Conservation (phyloP, 192 early-diverging fungal genomes). For the Glomus cerebriforme region DNA sequence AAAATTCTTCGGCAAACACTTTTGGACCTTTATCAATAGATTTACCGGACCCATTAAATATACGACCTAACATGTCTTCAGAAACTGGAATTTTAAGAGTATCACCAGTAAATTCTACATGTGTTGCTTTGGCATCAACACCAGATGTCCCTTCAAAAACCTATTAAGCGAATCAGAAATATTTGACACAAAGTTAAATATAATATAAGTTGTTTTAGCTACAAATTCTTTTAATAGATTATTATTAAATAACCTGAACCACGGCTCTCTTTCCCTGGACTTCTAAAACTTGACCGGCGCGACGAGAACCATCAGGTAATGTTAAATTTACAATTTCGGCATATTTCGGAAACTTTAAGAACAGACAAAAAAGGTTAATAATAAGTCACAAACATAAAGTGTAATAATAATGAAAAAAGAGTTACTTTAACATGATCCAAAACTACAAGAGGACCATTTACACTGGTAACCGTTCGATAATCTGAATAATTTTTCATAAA, state of each 20-base stretch:
- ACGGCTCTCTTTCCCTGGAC: conserved; percentile 94
- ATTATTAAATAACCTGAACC: conserved; percentile 72
- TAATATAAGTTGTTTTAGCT: neutral
- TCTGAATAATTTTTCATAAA: conserved; percentile 53
- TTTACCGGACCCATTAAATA: conserved; percentile 99
- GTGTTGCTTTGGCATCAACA: conserved; percentile 94
- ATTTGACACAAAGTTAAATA: neutral
- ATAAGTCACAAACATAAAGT: conserved; percentile 10
- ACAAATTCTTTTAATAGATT: neutral
- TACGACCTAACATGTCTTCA: conserved; percentile 98
- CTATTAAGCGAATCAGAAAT: conserved; percentile 38
- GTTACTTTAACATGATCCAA: conserved; percentile 96
- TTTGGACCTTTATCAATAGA: conserved; percentile 98
- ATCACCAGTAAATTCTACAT: conserved; percentile 95
- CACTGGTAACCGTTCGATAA: conserved; percentile 95
- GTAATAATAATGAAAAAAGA: conserved; percentile 4
- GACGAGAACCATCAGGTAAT: conserved; percentile 92
- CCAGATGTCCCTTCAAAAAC: conserved; percentile 98
- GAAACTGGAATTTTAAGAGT: conserved; percentile 96
- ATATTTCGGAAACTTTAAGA: conserved; percentile 86
- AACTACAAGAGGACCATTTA: conserved; percentile 98
- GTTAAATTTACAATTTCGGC: conserved; percentile 97
- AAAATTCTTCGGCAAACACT: conserved; percentile 98
- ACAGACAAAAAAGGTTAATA: neutral
- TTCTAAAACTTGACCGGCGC: conserved; percentile 96